Percentiles rank a stretch among this genome's conserved stretches.
phyloP scores from a whole-genome alignment of 805 yeast genomes.

The Teunomyces atbi region DNA sequence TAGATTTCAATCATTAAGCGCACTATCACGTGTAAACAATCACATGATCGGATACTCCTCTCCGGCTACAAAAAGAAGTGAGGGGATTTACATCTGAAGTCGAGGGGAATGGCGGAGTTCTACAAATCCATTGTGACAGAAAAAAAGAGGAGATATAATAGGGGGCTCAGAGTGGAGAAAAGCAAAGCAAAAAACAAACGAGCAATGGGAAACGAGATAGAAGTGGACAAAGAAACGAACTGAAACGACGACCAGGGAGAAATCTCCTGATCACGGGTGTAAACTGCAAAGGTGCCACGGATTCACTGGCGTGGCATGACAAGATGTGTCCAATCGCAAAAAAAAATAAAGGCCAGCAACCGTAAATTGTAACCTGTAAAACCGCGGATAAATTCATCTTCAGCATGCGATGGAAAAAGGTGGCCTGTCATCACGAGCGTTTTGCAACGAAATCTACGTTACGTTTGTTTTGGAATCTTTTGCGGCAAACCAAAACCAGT shows the following conservation, averaged over 20 bases:
- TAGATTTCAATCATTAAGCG: too few relatives aligned
- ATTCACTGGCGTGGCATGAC: not conserved
- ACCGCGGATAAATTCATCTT: not conserved
- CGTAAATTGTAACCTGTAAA: conserved; percentile 1
- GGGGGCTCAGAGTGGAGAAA: not conserved
- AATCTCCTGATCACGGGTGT: not conserved
- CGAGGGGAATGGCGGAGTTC: not conserved
- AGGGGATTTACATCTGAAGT: not conserved
- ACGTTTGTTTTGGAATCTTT: not conserved
- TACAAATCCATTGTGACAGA: not conserved
- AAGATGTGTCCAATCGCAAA: conserved; percentile 2
- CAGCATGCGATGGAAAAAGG: not conserved
- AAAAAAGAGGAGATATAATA: not conserved
- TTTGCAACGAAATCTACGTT: not conserved
- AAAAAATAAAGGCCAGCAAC: conserved; percentile 1
- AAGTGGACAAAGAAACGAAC: not conserved
- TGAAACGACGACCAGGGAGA: not conserved
- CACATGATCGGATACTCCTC: not conserved
- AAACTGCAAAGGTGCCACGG: not conserved
- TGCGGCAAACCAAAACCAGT: not conserved
- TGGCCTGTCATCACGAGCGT: not conserved
- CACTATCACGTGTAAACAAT: too few relatives aligned
- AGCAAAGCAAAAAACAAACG: not conserved
- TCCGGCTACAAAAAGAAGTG: not conserved
- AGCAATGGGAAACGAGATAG: not conserved